Conservation (phyloP, 306 rosid species). For the Malus asiatica region DNA sequence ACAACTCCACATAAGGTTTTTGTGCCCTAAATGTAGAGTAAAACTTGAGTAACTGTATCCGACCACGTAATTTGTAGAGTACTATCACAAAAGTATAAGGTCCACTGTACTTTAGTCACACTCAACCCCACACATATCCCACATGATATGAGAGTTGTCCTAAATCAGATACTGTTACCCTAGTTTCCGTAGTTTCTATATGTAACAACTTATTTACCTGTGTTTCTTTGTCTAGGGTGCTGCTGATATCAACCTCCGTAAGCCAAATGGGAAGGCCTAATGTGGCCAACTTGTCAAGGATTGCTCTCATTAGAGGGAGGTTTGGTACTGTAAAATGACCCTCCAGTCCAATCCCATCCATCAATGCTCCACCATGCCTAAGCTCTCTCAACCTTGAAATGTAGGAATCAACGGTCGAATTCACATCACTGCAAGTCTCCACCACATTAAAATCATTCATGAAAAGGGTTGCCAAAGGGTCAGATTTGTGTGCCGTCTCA, state of each 20-base stretch:
- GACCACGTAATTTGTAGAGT: too few species aligned
- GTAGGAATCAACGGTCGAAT: constrained; percentile 65
- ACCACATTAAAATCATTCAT: constrained; percentile 93
- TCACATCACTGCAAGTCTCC: constrained; percentile 70
- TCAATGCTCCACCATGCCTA: constrained; percentile 40
- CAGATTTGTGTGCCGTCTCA: constrained; percentile 58
- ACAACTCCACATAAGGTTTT: not conserved
- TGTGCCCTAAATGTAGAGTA: not conserved
- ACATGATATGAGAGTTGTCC: not conserved
- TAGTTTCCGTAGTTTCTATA: too few species aligned
- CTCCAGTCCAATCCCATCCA: constrained; percentile 92
- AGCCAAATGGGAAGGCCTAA: constrained; percentile 80
- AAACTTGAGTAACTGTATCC: not conserved
- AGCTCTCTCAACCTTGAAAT: constrained; percentile 52
- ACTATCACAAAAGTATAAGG: too few species aligned
- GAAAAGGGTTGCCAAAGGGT: constrained; percentile 70
- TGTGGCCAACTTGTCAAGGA: constrained; percentile 77
- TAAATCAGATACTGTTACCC: too few species aligned
- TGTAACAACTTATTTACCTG: constrained; percentile 41
- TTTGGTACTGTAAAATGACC: constrained; percentile 72
- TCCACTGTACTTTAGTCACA: too few species aligned
- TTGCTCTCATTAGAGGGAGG: constrained; percentile 71
- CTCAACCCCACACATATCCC: not conserved
- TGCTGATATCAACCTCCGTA: constrained; percentile 86
- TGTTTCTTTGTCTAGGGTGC: constrained; percentile 33